Conservation (phyloP, 2,329 filamentous ascomycete genomes). For the Aphanoascus verrucosus region DNA sequence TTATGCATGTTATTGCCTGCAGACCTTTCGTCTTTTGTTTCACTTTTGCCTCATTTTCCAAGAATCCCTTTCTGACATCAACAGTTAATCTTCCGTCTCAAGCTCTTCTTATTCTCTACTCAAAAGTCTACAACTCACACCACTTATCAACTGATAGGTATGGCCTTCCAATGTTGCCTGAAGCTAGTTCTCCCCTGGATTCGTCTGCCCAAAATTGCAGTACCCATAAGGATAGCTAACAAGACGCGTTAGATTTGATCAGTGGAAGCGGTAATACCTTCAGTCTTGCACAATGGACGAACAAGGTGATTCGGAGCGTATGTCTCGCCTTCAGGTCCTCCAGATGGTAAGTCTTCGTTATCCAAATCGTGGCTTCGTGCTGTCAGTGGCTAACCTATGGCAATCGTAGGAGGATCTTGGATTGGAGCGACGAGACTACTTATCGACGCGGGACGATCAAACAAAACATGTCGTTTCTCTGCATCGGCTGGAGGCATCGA, state of each 20-base stretch:
- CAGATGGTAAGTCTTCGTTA: constrained; percentile 22
- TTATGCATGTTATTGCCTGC: background rate
- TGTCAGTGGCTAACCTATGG: background rate
- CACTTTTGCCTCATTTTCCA: background rate
- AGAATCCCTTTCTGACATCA: background rate
- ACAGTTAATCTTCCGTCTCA: background rate
- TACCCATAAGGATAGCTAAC: background rate
- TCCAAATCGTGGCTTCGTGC: background rate
- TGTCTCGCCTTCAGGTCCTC: constrained; percentile 21
- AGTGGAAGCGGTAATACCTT: background rate
- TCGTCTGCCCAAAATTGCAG: too few relatives aligned
- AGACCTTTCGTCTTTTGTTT: background rate
- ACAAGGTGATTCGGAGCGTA: constrained; percentile 15
- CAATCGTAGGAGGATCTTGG: constrained; percentile 30
- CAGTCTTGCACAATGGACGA: constrained; percentile 8
- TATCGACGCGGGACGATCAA: constrained; percentile 26
- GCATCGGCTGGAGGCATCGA: constrained; percentile 22
- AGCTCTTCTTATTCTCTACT: background rate
- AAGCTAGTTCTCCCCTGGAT: background rate
- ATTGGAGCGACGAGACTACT: constrained; percentile 26
- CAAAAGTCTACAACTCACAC: background rate
- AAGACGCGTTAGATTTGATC: background rate
- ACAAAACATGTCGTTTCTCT: constrained; percentile 14
- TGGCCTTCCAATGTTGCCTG: background rate
- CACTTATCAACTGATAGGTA: background rate